Conservation (phyloP, 1,139 yeast species). For the Saccharomyces hybrid region DNA sequence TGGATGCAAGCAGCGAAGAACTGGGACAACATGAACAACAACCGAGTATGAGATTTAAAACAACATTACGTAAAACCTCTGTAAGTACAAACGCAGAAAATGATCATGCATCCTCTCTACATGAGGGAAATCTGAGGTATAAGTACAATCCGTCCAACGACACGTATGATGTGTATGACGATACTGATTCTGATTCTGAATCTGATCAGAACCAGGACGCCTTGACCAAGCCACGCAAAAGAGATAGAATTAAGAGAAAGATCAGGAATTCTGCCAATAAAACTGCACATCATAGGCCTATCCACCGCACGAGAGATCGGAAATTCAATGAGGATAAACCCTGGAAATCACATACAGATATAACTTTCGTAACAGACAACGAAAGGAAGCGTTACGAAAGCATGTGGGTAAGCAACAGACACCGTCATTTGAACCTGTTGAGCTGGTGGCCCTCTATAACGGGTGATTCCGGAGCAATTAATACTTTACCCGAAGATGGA, state of each 20-base stretch:
- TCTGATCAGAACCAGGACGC: background rate
- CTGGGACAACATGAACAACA: slow-evolving; percentile 11
- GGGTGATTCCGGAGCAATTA: slow-evolving; percentile 20
- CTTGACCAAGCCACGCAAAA: background rate
- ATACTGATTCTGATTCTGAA: background rate
- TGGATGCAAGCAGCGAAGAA: slow-evolving; percentile 1
- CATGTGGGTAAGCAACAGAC: slow-evolving; percentile 82
- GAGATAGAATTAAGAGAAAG: slow-evolving; percentile 2
- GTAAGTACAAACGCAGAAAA: background rate
- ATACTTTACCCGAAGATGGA: slow-evolving; percentile 36
- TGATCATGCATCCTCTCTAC: background rate
- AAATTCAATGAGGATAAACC: slow-evolving; percentile 84
- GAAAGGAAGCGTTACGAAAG: slow-evolving; percentile 88
- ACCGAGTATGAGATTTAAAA: slow-evolving; percentile 12
- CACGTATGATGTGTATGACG: background rate
- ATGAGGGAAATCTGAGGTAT: background rate
- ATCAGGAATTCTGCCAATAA: slow-evolving; percentile 2
- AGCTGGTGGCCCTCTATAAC: slow-evolving; percentile 24
- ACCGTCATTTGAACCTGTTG: slow-evolving; percentile 43
- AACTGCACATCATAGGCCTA: slow-evolving; percentile 8
- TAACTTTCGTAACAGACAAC: slow-evolving; percentile 53
- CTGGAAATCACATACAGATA: slow-evolving; percentile 78
- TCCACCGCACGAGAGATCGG: slow-evolving; percentile 4
- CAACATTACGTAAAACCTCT: slow-evolving; percentile 15
- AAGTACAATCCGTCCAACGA: slow-evolving; percentile 6